These are phyloP conservation scores for Fagopyrum esculentum DNA, from an alignment of 148 eudicot species.

Conservation along the genomic window DNA sequence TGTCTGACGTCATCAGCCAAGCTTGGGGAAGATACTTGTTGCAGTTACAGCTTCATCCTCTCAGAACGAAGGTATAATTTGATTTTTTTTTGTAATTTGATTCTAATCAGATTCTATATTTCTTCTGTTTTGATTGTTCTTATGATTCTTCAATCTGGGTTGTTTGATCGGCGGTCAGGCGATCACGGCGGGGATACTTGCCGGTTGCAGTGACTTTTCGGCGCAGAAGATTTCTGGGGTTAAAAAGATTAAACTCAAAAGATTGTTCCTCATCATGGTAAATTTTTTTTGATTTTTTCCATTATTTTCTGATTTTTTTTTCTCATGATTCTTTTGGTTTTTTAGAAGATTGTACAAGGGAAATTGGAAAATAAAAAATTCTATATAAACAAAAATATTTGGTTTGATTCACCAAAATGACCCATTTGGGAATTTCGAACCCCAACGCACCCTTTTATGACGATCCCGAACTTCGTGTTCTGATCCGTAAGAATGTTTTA, in stretches of 20 bases:
- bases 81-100: not conserved
- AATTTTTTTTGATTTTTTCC: not conserved
- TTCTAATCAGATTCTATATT: not conserved
- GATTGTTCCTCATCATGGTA: conserved; percentile 52
- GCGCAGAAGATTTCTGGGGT: conserved; percentile 63
- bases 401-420: too few relatives aligned
- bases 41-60: conserved; percentile 45
- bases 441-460: too few relatives aligned
- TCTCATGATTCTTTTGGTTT: not conserved
- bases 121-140: conserved; percentile 8
- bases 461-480: too few relatives aligned
- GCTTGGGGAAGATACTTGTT: conserved; percentile 47
- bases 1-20: conserved; percentile 44
- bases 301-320: not conserved
- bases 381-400: not conserved
- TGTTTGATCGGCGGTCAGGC: conserved; percentile 28
- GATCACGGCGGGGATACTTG: conserved; percentile 46
- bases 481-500: too few relatives aligned
- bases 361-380: not conserved
- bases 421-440: too few relatives aligned
- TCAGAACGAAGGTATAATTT: conserved; percentile 46
- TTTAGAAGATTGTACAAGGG: too few relatives aligned
- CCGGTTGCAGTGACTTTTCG: conserved; percentile 46
- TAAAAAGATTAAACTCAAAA: conserved; percentile 38
- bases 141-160: not conserved